Conservation (phyloP, 2,329 filamentous ascomycete genomes). For the Trichoderma sp. region DNA sequence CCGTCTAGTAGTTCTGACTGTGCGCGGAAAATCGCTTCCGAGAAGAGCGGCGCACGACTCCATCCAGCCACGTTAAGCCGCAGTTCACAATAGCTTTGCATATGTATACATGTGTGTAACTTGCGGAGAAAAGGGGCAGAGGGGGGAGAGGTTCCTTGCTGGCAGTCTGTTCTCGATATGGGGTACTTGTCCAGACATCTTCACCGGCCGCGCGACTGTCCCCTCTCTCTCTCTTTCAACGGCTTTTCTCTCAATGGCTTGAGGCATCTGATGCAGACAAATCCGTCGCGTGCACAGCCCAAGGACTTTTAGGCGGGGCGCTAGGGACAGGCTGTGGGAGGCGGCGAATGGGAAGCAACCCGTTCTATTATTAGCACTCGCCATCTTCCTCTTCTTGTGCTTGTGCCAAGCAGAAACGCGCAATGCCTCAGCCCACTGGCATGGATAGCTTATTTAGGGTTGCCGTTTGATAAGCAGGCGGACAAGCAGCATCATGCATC, state of each 20-base stretch:
- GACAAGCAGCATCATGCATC: background rate
- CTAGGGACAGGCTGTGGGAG: no score
- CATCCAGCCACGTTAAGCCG: background rate
- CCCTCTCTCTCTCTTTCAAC: no score
- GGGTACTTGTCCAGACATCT: background rate
- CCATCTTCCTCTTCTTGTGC: background rate
- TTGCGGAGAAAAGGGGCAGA: background rate
- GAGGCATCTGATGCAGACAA: background rate
- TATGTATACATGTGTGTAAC: background rate
- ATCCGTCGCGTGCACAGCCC: background rate
- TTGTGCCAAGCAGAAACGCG: slow-evolving; percentile 8
- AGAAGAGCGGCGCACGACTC: background rate
- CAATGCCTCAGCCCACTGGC: slow-evolving; percentile 1
- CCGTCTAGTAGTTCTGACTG: slow-evolving; percentile 22
- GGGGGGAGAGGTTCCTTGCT: background rate
- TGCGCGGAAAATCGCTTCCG: slow-evolving; percentile 15
- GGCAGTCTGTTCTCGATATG: background rate
- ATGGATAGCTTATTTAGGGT: slow-evolving; percentile 8
- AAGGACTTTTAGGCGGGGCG: no score
- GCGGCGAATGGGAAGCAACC: no score
- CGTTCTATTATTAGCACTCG: no score
- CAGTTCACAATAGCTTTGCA: no score
- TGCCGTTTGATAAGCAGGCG: background rate
- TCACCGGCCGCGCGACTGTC: no score
- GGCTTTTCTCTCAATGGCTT: background rate